These are phyloP conservation scores for Thermoascus crustaceus DNA, from an alignment of 2,329 filamentous ascomycete species.

Conservation along the genomic window DNA sequence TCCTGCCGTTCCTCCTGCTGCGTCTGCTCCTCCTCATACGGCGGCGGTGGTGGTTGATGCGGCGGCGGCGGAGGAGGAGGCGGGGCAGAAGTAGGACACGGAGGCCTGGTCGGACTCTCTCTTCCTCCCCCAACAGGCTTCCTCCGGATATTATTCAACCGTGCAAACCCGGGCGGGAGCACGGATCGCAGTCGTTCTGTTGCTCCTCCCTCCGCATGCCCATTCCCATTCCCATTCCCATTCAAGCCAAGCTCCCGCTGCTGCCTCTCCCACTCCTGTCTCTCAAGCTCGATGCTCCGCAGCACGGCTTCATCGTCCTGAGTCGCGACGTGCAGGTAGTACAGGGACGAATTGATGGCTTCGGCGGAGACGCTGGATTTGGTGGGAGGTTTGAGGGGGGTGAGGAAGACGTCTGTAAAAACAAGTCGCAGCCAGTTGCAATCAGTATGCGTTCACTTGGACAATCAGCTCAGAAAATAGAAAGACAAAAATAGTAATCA, in stretches of 20 bases:
- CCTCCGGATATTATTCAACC: constrained; percentile 31
- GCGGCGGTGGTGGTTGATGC: constrained; percentile 11
- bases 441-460: too few species aligned
- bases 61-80: constrained; percentile 12
- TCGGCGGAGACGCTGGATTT: constrained; percentile 77
- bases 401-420: constrained; percentile 86
- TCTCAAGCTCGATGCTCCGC: constrained; percentile 26
- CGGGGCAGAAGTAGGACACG: too few species aligned
- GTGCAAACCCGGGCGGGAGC: constrained; percentile 19
- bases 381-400: constrained; percentile 76
- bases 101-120: too few species aligned
- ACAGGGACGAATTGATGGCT: constrained; percentile 79
- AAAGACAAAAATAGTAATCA: not conserved
- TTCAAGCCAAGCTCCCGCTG: constrained; percentile 8
- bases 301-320: constrained; percentile 46
- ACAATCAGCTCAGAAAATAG: too few species aligned
- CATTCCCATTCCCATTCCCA: too few species aligned
- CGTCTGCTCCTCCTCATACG: not conserved
- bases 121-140: constrained; percentile 27
- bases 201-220: too few species aligned
- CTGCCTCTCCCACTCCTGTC: constrained; percentile 26
- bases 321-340: constrained; percentile 76
- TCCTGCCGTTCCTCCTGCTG: too few species aligned
- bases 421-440: too few species aligned
- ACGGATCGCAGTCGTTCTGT: constrained; percentile 7